phyloP scores from a whole-genome alignment of 2,329 filamentous ascomycete species.

The Epichloe uncinata region DNA sequence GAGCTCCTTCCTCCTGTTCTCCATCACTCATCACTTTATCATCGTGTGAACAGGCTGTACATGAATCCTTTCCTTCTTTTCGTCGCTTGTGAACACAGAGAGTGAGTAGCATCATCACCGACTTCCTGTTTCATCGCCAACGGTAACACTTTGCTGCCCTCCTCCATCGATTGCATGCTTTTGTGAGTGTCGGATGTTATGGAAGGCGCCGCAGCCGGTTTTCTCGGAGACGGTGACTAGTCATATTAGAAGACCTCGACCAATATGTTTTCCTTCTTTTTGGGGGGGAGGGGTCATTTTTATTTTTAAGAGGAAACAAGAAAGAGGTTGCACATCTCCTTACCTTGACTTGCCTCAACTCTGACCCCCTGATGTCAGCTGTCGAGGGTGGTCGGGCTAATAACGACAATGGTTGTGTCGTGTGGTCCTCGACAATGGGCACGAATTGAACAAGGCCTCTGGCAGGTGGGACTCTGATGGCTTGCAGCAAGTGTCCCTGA shows the following conservation, averaged over 20 bases:
- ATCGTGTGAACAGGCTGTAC: constrained; percentile 7
- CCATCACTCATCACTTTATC: too few species aligned
- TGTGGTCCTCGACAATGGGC: constrained; percentile 54
- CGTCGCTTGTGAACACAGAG: background rate
- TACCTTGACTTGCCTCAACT: background rate
- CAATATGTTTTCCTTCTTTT: background rate
- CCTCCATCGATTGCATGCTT: background rate
- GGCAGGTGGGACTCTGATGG: constrained; percentile 49
- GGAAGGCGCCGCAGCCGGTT: background rate
- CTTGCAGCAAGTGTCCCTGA: constrained; percentile 60
- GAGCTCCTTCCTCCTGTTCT: background rate
- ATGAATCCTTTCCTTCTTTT: constrained; percentile 10
- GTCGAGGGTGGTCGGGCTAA: background rate
- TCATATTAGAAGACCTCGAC: background rate
- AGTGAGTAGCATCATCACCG: background rate
- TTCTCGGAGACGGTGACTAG: background rate
- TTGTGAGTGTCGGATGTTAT: background rate
- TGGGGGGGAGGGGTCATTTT: too few species aligned
- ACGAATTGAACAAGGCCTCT: constrained; percentile 64
- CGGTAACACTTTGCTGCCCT: background rate
- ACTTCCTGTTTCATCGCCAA: background rate
- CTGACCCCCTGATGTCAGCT: background rate
- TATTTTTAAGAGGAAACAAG: background rate
- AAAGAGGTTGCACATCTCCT: background rate
- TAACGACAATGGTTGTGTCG: constrained; percentile 33